A percentile compares a stretch with the other conserved stretches of the same genome.
phyloP scores from a whole-genome alignment of 2,329 filamentous ascomycete species.

The Colletotrichum ledebouriae region DNA sequence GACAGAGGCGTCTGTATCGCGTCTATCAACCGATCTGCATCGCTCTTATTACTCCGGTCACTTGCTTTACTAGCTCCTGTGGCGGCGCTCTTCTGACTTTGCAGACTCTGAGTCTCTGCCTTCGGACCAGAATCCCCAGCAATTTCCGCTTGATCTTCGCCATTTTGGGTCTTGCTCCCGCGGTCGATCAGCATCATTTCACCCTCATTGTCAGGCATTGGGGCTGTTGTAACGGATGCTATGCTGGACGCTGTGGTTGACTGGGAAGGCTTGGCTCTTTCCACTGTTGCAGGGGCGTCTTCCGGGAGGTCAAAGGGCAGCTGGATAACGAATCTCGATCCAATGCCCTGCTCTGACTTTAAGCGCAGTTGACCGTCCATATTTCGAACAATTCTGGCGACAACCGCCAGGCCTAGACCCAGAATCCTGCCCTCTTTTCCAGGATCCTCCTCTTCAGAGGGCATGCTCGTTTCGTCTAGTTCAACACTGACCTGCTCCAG shows the following conservation, averaged over 20 bases:
- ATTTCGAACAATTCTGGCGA: slow-evolving; percentile 88
- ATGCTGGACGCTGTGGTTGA: slow-evolving; percentile 46
- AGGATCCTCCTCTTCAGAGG: slow-evolving; percentile 47
- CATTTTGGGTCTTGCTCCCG: slow-evolving; percentile 47
- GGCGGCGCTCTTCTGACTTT: slow-evolving; percentile 48
- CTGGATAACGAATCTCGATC: slow-evolving; percentile 85
- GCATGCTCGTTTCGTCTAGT: slow-evolving; percentile 48
- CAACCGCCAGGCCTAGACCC: slow-evolving; percentile 87
- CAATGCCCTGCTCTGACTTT: slow-evolving; percentile 85
- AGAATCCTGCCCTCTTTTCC: slow-evolving; percentile 62
- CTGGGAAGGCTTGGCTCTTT: slow-evolving; percentile 35
- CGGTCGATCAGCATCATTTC: slow-evolving; percentile 75
- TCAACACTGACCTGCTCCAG: slow-evolving; percentile 70
- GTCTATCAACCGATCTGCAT: slow-evolving; percentile 79
- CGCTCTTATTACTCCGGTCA: slow-evolving; percentile 66
- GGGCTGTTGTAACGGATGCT: slow-evolving; percentile 50
- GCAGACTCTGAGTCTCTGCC: slow-evolving; percentile 51
- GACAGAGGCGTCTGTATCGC: slow-evolving; percentile 74
- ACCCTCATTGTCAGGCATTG: slow-evolving; percentile 53
- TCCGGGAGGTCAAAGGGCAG: slow-evolving; percentile 78
- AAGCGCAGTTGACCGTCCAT: slow-evolving; percentile 90
- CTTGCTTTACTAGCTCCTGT: slow-evolving; percentile 59
- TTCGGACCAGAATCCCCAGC: not conserved
- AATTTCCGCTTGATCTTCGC: slow-evolving; percentile 2
- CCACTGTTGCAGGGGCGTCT: slow-evolving; percentile 49